A percentile compares a stretch with the other conserved stretches of the same genome.
phyloP scores from a whole-genome alignment of 2,329 filamentous ascomycete genomes.

The Neofusicoccum laricinum region DNA sequence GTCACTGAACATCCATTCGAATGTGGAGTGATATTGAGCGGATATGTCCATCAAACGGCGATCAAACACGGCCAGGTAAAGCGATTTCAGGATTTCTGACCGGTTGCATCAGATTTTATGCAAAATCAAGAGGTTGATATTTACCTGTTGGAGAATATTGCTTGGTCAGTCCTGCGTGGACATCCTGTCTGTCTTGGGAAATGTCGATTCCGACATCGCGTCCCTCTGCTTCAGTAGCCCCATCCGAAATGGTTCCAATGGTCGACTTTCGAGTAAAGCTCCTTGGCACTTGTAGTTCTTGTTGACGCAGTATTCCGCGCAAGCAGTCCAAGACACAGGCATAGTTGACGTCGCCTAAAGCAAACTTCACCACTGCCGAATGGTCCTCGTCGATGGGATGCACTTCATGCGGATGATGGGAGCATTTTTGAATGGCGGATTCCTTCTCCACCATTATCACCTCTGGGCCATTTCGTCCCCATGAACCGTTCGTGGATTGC shows the following conservation, averaged over 20 bases:
- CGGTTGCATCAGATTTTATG: neutral
- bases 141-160: neutral
- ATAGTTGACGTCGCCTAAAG: neutral
- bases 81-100: neutral
- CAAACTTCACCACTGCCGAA: neutral
- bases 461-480: neutral
- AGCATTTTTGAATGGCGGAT: neutral
- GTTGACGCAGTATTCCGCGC: fast-evolving
- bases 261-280: no score
- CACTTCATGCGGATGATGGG: neutral
- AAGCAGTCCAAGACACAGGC: neutral
- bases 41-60: neutral
- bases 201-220: no score
- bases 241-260: no score
- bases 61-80: neutral
- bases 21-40: neutral
- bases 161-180: fast-evolving
- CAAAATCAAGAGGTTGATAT: neutral
- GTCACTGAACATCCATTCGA: neutral
- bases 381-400: neutral
- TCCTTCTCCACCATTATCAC: neutral
- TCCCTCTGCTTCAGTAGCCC: no score
- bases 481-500: neutral
- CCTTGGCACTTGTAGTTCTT: fast-evolving
- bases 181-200: no score